Evolutionary conservation across 2,329 filamentous ascomycete genomes (phyloP), one percentile per base, ranked within the genome.

Genomic region (Ascochyta koolunga): DNA sequence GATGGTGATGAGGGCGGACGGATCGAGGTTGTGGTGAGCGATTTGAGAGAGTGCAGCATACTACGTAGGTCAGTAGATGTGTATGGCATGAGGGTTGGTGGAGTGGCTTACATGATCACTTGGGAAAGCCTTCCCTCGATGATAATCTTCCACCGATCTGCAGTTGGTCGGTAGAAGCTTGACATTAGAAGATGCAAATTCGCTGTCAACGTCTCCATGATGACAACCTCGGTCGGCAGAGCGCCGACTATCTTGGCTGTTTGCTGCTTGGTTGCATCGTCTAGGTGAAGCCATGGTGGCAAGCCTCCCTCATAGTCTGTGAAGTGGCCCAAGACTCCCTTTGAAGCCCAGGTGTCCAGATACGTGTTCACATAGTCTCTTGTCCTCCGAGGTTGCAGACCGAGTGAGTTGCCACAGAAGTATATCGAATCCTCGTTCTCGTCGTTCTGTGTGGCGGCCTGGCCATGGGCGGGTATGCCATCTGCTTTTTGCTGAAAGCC

Each of bases 81-180:
- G 25, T 22, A 33, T 7, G 22, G 3, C 4, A 11, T 13, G 16
- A 31, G 22, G 7, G 18, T 16, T 15, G 31, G 13, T 9, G 29
- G 5, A 45, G 24, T 16, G 37, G 43, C 71, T 38, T 79, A 87
- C 87, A 74, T 91, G 88, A 69, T 96, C 92, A 72, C 89, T 93
- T 0, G 92, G 93, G 64, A 96, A 96, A 0, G 92, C 91, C 69
- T 92, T 92, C 75, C 89, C 90, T 96, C 91, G n/a, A 93, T 81
- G 46, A 96, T 89, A 59, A 96, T 89, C 78, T 93, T 95, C 77
- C 89, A 88, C 33, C 76, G 81, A 68, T 83, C 78, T 40, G 78
- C 75, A 0, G 82, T 88, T 0, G 91, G 91, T 47, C 78, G 81
- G 77, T 93, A 96, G 77, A 96, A 96, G 75, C 88, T 90, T 7